Conservation (phyloP, 1,284 basidiomycete genomes). For the Cerrena zonata region DNA sequence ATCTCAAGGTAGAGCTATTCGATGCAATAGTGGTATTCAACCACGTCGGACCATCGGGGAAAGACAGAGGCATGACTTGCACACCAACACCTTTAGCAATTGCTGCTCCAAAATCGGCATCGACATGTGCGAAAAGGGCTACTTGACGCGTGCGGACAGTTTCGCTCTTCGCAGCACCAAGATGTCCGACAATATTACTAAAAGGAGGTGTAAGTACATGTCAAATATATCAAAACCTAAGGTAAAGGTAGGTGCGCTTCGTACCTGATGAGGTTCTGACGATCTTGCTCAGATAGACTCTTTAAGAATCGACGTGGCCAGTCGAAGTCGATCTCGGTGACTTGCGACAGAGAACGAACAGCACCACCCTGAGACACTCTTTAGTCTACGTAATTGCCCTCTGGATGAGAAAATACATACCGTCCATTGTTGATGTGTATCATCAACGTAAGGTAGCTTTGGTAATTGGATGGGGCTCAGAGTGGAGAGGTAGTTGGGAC, state of each 20-base stretch:
- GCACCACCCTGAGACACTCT: slow-evolving; percentile 23
- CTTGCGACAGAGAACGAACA: slow-evolving; percentile 26
- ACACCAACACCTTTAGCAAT: slow-evolving; percentile 32
- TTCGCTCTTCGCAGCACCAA: slow-evolving; percentile 27
- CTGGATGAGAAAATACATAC: slow-evolving; percentile 15
- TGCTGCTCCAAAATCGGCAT: slow-evolving; percentile 29
- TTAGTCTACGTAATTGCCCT: background rate
- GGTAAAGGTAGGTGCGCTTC: background rate
- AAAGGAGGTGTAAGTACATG: background rate
- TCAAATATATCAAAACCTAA: background rate
- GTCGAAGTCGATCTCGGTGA: slow-evolving; percentile 37
- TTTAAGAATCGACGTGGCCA: slow-evolving; percentile 38
- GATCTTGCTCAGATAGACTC: slow-evolving; percentile 33
- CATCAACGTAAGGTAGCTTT: slow-evolving; percentile 33
- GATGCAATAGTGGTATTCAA: slow-evolving; percentile 21
- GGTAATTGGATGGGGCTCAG: slow-evolving; percentile 23
- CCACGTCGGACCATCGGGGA: slow-evolving; percentile 25
- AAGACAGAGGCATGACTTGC: slow-evolving; percentile 13
- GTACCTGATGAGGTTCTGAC: slow-evolving; percentile 32
- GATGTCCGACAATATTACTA: slow-evolving; percentile 36
- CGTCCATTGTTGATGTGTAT: slow-evolving; percentile 30
- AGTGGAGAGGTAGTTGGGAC: slow-evolving; percentile 27
- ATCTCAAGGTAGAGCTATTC: slow-evolving; percentile 15
- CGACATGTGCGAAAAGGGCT: slow-evolving; percentile 31
- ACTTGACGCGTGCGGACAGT: slow-evolving; percentile 29